A percentile compares a stretch with the other conserved stretches of the same genome.
These are phyloP conservation scores for Nannochloropsis granulata DNA, from an alignment of 108 stramenopile genomes.

Conservation along the genomic window DNA sequence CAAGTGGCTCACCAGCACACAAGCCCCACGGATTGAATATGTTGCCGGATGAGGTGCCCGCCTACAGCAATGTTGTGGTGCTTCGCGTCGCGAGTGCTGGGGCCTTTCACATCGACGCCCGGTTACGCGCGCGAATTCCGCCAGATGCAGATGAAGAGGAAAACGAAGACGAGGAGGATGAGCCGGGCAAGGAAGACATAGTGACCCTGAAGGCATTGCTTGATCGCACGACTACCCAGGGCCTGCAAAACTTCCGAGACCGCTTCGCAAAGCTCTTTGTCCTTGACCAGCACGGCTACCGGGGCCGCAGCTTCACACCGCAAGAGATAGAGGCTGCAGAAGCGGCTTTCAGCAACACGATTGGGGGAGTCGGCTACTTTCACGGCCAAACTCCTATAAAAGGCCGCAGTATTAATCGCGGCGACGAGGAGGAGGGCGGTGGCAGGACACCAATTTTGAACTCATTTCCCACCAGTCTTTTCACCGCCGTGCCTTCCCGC, in stretches of 20 bases:
- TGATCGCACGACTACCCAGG: not conserved
- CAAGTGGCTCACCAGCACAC: not conserved
- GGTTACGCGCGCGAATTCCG: not conserved
- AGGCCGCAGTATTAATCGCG: not conserved
- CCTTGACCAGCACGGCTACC: not conserved
- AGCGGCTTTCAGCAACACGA: constrained; percentile 19
- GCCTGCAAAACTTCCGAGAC: not conserved
- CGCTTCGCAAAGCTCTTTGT: not conserved
- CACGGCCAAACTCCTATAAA: constrained; percentile 3
- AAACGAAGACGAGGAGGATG: not conserved
- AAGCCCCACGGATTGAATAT: not conserved
- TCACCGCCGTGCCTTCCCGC: constrained; percentile 37
- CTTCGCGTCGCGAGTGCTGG: not conserved
- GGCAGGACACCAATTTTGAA: not conserved
- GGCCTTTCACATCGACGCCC: not conserved
- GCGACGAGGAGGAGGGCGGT: not conserved
- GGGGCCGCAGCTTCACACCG: not conserved
- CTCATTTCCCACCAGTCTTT: constrained; percentile 25
- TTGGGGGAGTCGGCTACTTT: constrained; percentile 38
- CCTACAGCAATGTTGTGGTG: not conserved
- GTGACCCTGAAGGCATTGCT: not conserved
- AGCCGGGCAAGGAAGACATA: not conserved
- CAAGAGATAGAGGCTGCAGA: constrained; percentile 25
- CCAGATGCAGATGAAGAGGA: not conserved
- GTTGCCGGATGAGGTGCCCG: not conserved